Evolutionary conservation across 2,329 filamentous ascomycete species (phyloP), one percentile per base, ranked within the genome.

Genomic region (Zymoseptoria crescenta): DNA sequence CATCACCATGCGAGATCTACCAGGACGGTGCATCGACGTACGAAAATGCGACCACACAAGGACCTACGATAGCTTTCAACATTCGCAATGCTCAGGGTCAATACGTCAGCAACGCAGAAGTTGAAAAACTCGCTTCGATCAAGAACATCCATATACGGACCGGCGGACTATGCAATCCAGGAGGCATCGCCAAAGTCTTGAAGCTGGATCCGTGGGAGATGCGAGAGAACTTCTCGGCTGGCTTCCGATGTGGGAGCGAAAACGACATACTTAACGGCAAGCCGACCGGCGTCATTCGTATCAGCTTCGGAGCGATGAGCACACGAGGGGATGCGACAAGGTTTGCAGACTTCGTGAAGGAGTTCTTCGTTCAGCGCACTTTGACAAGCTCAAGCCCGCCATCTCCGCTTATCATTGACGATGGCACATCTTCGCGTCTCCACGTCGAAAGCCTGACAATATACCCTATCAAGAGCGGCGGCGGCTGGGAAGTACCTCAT

Each of bases 381-480:
- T 5, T 35, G 4, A 16, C 27, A 8, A 49, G 24, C n/a, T 51
- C 52, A 3, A 10, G 52, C 21, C 57, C 62, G 8, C 58, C 60
- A 1, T 62, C 61, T 4, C 59, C 62, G 10, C 2, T 59, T 8
- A 19, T 59, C 3, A 24, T 57, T 1, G 51, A 55, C 10, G 56
- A 61, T 6, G 35, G 49, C 1, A 24, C 49, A 4, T 27, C 30
- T 3, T 56, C 64, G 5, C 58, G 62, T 13, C 68, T 78, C 58
- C 73, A 76, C 61, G 74, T 81, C 55, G 77, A 80, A 60, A 78
- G 75, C 57, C 64, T 81, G 16, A 76, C 75, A 5, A 83, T 97
- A 0, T 99, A 91, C 69, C 94, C 94, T 0, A 92, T 99, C 70
- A 99, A 99, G 74, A 96, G 91, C 71, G 97, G 94, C 68, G 89